A percentile compares a stretch with the other conserved stretches of the same genome.
Conservation (phyloP, 2,329 filamentous ascomycete species). For the Fusarium denticulatum region DNA sequence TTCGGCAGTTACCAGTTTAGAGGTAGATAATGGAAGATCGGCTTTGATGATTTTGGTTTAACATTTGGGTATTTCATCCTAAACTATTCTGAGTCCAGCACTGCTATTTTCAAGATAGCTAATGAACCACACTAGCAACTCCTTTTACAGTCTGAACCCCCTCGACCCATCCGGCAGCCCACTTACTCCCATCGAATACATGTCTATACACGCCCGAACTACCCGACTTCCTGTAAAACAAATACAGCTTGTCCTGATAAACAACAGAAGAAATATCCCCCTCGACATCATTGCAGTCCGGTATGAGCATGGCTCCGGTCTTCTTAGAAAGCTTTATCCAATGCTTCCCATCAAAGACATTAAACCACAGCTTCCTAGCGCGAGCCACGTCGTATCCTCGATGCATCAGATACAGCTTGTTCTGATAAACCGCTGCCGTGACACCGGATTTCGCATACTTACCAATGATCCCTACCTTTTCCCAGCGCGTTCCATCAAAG, state of each 20-base stretch:
- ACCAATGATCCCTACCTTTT: accelerated
- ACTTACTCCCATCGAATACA: neutral
- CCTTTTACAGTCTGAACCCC: neutral
- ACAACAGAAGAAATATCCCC: neutral
- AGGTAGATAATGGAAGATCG: neutral
- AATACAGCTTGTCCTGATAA: neutral
- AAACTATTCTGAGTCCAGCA: neutral
- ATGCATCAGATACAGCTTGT: neutral
- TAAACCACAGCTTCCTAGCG: too few species aligned
- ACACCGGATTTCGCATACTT: neutral
- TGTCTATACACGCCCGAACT: neutral
- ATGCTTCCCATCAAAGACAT: neutral
- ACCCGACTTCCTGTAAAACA: neutral
- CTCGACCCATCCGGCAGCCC: accelerated
- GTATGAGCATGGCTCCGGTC: neutral
- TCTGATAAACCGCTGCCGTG: neutral
- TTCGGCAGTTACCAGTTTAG: neutral
- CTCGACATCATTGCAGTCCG: neutral
- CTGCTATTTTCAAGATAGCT: neutral
- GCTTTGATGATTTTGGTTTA: neutral
- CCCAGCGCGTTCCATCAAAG: neutral
- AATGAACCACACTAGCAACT: neutral
- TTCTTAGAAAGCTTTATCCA: neutral
- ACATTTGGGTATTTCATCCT: neutral
- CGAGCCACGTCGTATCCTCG: too few species aligned